Evolutionary conservation across 2,329 filamentous ascomycete species (phyloP), one percentile per base, ranked within the genome.

Genomic region (Taxawa tesnikishii): DNA sequence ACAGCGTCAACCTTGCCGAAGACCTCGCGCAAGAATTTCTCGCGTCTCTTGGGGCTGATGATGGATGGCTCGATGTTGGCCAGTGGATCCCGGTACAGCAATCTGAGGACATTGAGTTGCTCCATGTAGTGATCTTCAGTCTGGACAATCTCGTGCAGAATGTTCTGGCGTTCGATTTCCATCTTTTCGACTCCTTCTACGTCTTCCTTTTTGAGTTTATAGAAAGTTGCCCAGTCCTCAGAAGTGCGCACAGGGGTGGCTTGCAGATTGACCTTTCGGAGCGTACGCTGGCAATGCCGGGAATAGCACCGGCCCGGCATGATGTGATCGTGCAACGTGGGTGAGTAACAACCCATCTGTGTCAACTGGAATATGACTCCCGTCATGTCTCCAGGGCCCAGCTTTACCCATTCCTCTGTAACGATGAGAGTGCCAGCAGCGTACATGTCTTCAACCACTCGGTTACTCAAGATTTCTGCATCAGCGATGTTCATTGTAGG

Each of bases 401-500:
- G 87, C 51, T 92, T 94, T 43, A 98, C 79, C 90, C 92, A 98
- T 60, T 98, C 92, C 55, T 98, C 90, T 19, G 94, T 88, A 10
- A 79, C 77, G 4, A 92, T 65, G 18, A 98, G 62, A 8, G 84
- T 83, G 24, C 77, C 79, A 6, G 79, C 75, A 15, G 73, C 68
- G 42, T 88, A 72, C 83, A 98, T 90, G 28, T 78, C 73, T 33
- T 75, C 66, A 2, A 93, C 76, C 1, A 94, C 82, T 25, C 74
- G 75, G 37, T 73, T 71, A 39, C 83, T 83, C 31, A 98, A 65
- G 1, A 78, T 79, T 53, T 98, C 90, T 1, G 90, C 90, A 63
- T 98, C 92, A 5, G 88, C 87, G 26, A 90, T 88, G 46, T 98
- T 96, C 84, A 98, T 94, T 1, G 85, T 98, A 0, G 90, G 87